Base-by-base conservation (phyloP, 148 eudicot species). In the Talinum fruticosum region DNA sequence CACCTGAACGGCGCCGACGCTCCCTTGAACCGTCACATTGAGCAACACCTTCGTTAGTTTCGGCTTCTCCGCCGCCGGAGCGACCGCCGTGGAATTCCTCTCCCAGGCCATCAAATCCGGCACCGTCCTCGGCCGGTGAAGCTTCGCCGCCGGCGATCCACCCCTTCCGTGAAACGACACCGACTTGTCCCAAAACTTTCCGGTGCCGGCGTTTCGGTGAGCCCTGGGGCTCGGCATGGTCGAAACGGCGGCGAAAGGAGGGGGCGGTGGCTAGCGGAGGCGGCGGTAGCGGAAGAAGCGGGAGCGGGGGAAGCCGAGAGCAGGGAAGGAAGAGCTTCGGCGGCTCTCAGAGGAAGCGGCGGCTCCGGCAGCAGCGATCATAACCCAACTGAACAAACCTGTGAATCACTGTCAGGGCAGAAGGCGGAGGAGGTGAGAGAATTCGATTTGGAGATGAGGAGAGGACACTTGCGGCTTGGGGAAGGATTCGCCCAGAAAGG, bases 21-120 rank as follows among this genome's bases (percentile, higher is more conserved):
- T 88, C 53, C 97, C 87, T 83, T 91, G 91, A 19, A 93, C 79
- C 29, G 85, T 88, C 81, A 93, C 97, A 71, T 91, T 89, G 66
- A 91, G 71, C 61, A 93, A 78, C 79, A 91, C 69, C 86, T 90
- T 93, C 68, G 96, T 87, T 74, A 93, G 53, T 76, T 83, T 87
- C 73, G 78, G 79, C 83, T 66, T 72, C 30, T 0, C 66, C 69
- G 47, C 80, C 38, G 64, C 26, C 74, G 77, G 1, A 10, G 37
- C 21, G 24, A 47, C 32, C 75, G 78, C 1, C 30, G 45, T 16
- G 5, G 64, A 79, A 24, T 29, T 38, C 19, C 75, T 35, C 7
- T 57, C 73, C 69, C 70, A 33, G 3, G 86, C 28, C 2, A 65
- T 53, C 75, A 93, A 78, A 49, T 88, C 92, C 76, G 97, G 96